These are phyloP conservation scores for Protomyces arabidopsidicola DNA, from an alignment of 1,139 yeast genomes.

Conservation along the genomic window DNA sequence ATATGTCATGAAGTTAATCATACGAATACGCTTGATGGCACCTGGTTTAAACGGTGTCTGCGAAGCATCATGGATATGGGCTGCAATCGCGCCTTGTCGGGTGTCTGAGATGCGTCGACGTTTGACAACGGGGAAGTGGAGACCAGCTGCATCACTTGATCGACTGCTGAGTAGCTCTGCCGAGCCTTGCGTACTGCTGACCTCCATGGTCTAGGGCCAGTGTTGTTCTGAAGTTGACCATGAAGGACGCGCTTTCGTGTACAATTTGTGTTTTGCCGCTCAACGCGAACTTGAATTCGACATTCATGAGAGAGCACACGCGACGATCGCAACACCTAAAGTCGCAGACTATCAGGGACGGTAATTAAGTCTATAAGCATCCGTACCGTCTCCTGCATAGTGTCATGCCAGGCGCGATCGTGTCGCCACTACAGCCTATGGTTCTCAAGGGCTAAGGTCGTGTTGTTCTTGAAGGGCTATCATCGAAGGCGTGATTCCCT, in stretches of 20 bases:
- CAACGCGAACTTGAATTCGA: not conserved
- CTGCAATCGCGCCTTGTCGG: not conserved
- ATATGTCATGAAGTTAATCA: conserved; percentile 79
- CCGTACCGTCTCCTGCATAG: too few relatives aligned
- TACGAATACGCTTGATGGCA: conserved; percentile 58
- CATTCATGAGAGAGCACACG: too few relatives aligned
- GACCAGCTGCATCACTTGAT: not conserved
- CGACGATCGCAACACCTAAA: too few relatives aligned
- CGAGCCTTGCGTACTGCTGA: not conserved
- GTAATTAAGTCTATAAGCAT: too few relatives aligned
- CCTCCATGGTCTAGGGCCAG: not conserved
- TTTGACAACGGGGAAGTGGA: not conserved
- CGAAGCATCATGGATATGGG: not conserved
- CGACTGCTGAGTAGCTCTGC: not conserved
- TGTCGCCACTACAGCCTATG: too few relatives aligned
- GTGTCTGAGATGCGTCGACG: not conserved
- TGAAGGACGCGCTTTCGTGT: not conserved
- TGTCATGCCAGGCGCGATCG: too few relatives aligned
- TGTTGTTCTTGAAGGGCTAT: too few relatives aligned
- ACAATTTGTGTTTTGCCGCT: not conserved
- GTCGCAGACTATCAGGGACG: too few relatives aligned
- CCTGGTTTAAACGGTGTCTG: conserved; percentile 47
- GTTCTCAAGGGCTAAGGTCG: too few relatives aligned
- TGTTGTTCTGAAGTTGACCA: too few relatives aligned
- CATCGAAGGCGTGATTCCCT: too few relatives aligned